phyloP scores from a whole-genome alignment of 2,329 filamentous ascomycete species.

The Neurospora sp. region DNA sequence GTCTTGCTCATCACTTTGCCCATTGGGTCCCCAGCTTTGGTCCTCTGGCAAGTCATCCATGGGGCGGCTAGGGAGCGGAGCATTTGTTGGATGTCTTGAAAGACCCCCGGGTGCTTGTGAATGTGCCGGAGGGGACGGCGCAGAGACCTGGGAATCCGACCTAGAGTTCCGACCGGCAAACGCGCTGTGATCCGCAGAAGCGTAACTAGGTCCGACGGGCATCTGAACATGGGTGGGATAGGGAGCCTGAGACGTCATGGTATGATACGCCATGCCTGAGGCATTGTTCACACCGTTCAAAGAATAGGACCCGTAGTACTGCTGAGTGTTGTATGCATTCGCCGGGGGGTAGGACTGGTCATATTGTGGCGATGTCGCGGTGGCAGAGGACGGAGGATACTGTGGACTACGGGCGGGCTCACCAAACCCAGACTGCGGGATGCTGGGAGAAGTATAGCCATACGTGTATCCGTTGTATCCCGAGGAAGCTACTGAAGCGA shows the following conservation, averaged over 20 bases:
- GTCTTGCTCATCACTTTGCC: conserved; percentile 32
- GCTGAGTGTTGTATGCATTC: conserved; percentile 16
- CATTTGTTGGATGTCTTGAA: conserved; percentile 48
- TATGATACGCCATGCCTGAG: conserved; percentile 25
- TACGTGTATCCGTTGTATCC: conserved; percentile 37
- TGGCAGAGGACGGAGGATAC: conserved; percentile 21
- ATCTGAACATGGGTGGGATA: conserved; percentile 41
- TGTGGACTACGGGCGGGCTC: conserved; percentile 31
- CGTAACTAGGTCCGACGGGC: conserved; percentile 41
- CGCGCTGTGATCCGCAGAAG: conserved; percentile 34
- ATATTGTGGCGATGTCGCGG: conserved; percentile 18
- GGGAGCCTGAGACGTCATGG: conserved; percentile 31
- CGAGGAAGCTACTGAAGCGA: conserved; percentile 20
- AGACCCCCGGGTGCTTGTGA: conserved; percentile 36
- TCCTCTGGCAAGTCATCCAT: conserved; percentile 35
- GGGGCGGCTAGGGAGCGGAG: conserved; percentile 46
- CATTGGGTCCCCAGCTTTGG: conserved; percentile 30
- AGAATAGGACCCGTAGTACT: conserved; percentile 27
- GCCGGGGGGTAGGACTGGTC: conserved; percentile 16
- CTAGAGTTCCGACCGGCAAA: conserved; percentile 35
- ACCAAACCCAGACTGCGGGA: conserved; percentile 26
- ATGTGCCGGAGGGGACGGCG: conserved; percentile 33
- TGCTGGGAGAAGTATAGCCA: conserved; percentile 28
- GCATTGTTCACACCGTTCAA: conserved; percentile 30
- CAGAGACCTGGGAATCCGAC: conserved; percentile 40